Conservation (phyloP, 371 early-diverging fungal species). For the Actinomucor elegans region DNA sequence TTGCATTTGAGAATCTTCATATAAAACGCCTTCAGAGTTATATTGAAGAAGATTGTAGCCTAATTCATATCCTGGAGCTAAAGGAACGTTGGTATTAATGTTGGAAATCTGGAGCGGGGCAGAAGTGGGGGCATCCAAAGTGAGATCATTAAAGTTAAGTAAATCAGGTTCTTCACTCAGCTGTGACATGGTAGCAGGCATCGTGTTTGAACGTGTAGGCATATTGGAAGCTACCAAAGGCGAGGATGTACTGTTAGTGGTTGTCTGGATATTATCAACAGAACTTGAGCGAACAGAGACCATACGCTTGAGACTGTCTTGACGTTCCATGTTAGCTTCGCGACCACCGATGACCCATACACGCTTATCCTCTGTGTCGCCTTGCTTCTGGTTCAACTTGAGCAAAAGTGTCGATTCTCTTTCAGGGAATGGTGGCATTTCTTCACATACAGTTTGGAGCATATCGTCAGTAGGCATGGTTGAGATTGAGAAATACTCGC, state of each 20-base stretch:
- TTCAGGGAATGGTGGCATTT: constrained; percentile 96
- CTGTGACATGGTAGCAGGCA: constrained; percentile 5
- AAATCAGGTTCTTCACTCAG: constrained; percentile 28
- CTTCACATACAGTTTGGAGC: constrained; percentile 90
- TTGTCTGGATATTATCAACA: constrained; percentile 13
- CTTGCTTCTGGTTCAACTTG: constrained; percentile 78
- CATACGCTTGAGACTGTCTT: constrained; percentile 47
- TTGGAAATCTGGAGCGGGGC: constrained; percentile 7
- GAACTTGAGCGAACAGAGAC: constrained; percentile 41
- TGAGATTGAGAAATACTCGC: constrained; percentile 90
- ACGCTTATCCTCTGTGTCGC: constrained; percentile 92
- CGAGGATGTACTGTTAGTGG: background rate
- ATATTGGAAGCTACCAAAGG: background rate
- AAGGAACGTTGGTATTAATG: constrained; percentile 25
- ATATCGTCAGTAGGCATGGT: constrained; percentile 85
- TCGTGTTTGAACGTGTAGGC: constrained; percentile 19
- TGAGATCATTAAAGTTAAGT: constrained; percentile 35
- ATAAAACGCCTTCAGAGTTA: constrained; percentile 82
- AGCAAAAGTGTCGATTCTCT: constrained; percentile 87
- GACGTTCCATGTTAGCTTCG: constrained; percentile 71
- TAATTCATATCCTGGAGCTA: constrained; percentile 57
- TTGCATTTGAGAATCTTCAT: constrained; percentile 84
- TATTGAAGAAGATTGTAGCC: constrained; percentile 64
- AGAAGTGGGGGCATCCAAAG: constrained; percentile 9
- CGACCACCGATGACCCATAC: constrained; percentile 94